These are phyloP conservation scores for Hygrophoropsis aurantiaca DNA, from an alignment of 768 basidiomycete species.

Conservation along the genomic window DNA sequence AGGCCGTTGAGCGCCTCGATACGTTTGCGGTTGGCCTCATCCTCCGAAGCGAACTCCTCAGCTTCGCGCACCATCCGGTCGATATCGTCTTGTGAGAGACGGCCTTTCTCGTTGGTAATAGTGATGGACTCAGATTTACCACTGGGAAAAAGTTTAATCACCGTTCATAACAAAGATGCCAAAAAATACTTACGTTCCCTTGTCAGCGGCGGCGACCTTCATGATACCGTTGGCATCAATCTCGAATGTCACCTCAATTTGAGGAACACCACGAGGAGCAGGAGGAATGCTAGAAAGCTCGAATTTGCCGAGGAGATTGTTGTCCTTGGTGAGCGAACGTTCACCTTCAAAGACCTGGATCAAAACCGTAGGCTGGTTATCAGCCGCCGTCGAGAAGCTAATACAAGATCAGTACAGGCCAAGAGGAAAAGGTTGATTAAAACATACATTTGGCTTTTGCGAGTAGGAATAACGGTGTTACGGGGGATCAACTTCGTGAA, in stretches of 20 bases:
- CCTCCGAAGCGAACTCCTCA: conserved; percentile 84
- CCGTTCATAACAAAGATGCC: neutral
- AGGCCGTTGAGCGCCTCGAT: conserved; percentile 84
- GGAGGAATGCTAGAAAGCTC: conserved; percentile 92
- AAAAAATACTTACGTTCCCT: conserved; percentile 72
- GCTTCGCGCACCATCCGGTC: conserved; percentile 95
- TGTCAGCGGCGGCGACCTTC: conserved; percentile 90
- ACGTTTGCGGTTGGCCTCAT: conserved; percentile 76
- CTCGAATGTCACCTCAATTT: conserved; percentile 96
- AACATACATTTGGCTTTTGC: conserved; percentile 87
- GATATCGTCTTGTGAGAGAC: conserved; percentile 86
- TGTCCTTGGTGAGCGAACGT: conserved; percentile 96
- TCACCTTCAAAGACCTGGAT: conserved; percentile 99
- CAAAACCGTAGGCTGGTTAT: conserved; percentile 92
- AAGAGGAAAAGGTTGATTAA: neutral
- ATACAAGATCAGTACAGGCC: neutral
- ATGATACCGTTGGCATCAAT: conserved; percentile 95
- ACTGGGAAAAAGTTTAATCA: conserved; percentile 31
- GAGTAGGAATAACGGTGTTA: conserved; percentile 97
- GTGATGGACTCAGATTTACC: conserved; percentile 89
- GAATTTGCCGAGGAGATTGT: conserved; percentile 97
- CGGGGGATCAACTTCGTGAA: conserved; percentile 97
- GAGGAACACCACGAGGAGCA: conserved; percentile 94
- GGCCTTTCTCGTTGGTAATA: conserved; percentile 95
- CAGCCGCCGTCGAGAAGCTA: conserved; percentile 79